phyloP scores from a whole-genome alignment of 768 basidiomycete genomes.

The Pulveroboletus sp. region DNA sequence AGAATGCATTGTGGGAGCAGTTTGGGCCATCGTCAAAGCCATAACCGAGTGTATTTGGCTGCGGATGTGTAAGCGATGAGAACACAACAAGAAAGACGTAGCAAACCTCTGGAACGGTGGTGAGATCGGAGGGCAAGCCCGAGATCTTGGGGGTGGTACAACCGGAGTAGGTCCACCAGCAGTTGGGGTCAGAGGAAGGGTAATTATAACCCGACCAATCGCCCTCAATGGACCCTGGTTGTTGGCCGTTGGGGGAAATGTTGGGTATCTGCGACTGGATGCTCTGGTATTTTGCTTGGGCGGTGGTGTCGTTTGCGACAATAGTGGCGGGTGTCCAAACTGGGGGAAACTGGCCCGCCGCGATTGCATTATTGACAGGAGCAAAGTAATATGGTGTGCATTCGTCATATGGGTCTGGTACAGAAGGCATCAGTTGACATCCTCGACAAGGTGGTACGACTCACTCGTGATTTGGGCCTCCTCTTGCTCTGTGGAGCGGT shows the following conservation, averaged over 20 bases:
- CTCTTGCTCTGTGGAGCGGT: too few species aligned
- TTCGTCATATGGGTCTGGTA: too few species aligned
- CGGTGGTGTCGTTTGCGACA: conserved; percentile 40
- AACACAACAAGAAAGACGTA: too few species aligned
- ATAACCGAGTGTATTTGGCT: conserved; percentile 54
- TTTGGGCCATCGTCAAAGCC: conserved; percentile 66
- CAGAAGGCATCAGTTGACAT: too few species aligned
- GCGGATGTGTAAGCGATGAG: not conserved
- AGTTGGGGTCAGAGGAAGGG: conserved; percentile 45
- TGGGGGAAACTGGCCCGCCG: conserved; percentile 38
- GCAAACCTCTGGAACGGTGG: conserved; percentile 44
- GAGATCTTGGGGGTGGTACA: conserved; percentile 47
- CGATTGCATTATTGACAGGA: conserved; percentile 30
- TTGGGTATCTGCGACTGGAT: conserved; percentile 46
- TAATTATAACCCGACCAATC: conserved; percentile 36
- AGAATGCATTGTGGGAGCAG: conserved; percentile 61
- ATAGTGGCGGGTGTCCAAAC: conserved; percentile 44
- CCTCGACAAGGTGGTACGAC: too few species aligned
- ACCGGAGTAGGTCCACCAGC: conserved; percentile 38
- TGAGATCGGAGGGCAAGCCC: conserved; percentile 43
- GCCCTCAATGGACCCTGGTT: conserved; percentile 22
- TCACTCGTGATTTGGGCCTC: too few species aligned
- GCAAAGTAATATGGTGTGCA: too few species aligned
- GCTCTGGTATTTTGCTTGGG: conserved; percentile 39
- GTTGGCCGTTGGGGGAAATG: conserved; percentile 37